Evolutionary conservation across 1,139 yeast species (phyloP), one percentile per base, ranked within the genome.

Genomic region (Geotrichum reessii): DNA sequence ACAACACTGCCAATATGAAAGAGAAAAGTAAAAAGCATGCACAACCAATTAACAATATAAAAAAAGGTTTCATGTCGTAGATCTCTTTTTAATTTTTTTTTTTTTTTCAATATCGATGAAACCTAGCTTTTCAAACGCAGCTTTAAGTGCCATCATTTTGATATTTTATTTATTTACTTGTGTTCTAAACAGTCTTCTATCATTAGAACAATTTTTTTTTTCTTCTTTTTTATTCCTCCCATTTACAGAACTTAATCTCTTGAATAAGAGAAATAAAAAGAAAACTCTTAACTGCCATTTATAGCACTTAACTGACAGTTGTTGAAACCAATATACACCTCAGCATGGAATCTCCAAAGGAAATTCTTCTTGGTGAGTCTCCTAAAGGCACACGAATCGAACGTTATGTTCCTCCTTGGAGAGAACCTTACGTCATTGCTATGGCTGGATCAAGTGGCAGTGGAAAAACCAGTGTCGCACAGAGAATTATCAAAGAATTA

Each of bases 401-500:
- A 33, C 44, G 64, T 49, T 73, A 73, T 61, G 65, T 70, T 17
- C 98, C 98, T 2, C 98, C 98, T 25, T 93, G 98, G 98, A 85
- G 90, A 1, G 91, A 90, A 61, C 98, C 98, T 0, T 93, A 91
- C 69, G 85, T 93, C 55, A 92, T 93, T 63, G 99, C 97, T 6
- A 83, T 93, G 21, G 97, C 97, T 0, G 99, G 99, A 0, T 84
- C 87, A 58, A 87, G 96, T 24, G 99, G 98, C 1, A 87, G 96
- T 0, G 99, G 99, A 1, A 93, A 93, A 70, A 93, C 99, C 0
- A 87, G 96, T 33, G 88, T 93, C 27, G 95, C 98, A 0, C 85
- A 90, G 54, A 81, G 83, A 63, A 86, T 93, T 65, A 89, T 92
- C 60, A 82, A 86, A 60, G 84, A 85, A 62, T 80, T 92, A 65